Evolutionary conservation across 2,329 filamentous ascomycete genomes (phyloP), one percentile per base, ranked within the genome.

Genomic region (Fusarium sp.): DNA sequence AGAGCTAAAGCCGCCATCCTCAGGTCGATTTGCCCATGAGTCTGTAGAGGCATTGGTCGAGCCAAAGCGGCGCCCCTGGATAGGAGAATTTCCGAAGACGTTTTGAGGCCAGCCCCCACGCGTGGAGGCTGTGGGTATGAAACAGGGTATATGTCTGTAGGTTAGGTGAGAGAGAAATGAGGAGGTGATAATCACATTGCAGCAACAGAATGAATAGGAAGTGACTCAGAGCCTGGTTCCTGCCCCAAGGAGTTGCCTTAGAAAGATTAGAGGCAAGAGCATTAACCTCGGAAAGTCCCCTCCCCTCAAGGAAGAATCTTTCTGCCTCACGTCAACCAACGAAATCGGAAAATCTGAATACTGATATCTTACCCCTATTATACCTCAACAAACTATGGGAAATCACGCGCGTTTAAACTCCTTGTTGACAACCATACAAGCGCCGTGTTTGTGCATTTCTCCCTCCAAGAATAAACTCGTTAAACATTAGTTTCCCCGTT

Each of bases 51-150:
- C 11, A 64, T 60, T 33, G 68, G 69, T 46, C 72, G 73, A 55
- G 72, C 53, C 27, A 65, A 68, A 38, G 75, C 75, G 46, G 77
- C 75, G 63, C 78, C 76, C 63, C 76, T 69, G 51, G 73, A 80
- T 60, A 80, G 69, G 22, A 78, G 66, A 36, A 79, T 79, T 75
- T 79, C 74, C 10, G 67, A 80, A 55, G 77, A 77, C 75, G 79
- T 79, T 24, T 65, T 77, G 72, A 17, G 58, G 64, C 36, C 40
- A 64, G 53, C 72, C 68, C 44, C 70, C 64, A 17, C 9, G 29
- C 17, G 22, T 59, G 62, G 62, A 62, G 60, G 59, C 42, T 53
- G 31, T 31, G 11, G 22, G 36, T 33, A 24, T 51, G 46, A 46
- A 40, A 38, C 35, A 58, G 60, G 51, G 58, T 67, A 38, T 31